These are phyloP conservation scores for Alternaria longipes DNA, from an alignment of 2,329 filamentous ascomycete species.

Conservation along the genomic window DNA sequence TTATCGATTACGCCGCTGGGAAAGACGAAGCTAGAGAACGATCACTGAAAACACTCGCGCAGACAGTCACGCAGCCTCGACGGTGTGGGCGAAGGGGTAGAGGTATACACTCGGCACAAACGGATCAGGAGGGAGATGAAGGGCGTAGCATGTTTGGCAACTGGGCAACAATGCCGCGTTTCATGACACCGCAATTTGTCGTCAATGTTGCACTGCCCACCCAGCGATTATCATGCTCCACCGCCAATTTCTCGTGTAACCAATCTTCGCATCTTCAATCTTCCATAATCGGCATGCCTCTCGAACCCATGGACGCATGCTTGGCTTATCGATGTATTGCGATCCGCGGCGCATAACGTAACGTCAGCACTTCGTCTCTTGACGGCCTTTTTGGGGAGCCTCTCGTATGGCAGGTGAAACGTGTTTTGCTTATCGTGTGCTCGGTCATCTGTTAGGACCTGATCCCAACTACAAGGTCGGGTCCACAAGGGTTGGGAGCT, in stretches of 20 bases:
- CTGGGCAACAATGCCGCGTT: conserved; percentile 28
- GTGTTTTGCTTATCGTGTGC: conserved; percentile 3
- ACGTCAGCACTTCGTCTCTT: not conserved
- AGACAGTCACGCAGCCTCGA: not conserved
- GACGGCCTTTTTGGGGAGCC: not conserved
- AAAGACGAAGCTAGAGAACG: conserved; percentile 7
- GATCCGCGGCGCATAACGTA: conserved; percentile 2
- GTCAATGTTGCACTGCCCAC: conserved; percentile 25
- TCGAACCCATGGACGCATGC: not conserved
- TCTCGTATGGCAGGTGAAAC: not conserved
- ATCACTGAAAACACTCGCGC: not conserved
- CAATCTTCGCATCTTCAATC: conserved; percentile 6
- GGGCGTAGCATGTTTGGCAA: conserved; percentile 20
- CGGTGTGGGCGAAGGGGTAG: conserved; percentile 5
- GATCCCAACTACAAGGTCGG: not conserved
- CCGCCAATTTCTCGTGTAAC: conserved; percentile 15
- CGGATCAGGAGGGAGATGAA: conserved; percentile 29
- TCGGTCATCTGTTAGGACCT: not conserved
- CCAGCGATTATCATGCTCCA: conserved; percentile 12
- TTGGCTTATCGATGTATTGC: conserved; percentile 3
- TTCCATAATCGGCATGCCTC: not conserved
- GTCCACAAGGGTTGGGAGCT: not conserved
- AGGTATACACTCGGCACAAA: conserved; percentile 1
- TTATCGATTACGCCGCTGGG: conserved; percentile 33
- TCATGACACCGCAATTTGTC: conserved; percentile 37